Evolutionary conservation across 2,329 filamentous ascomycete genomes (phyloP).

Genomic region (Verticillium dahliae): DNA sequence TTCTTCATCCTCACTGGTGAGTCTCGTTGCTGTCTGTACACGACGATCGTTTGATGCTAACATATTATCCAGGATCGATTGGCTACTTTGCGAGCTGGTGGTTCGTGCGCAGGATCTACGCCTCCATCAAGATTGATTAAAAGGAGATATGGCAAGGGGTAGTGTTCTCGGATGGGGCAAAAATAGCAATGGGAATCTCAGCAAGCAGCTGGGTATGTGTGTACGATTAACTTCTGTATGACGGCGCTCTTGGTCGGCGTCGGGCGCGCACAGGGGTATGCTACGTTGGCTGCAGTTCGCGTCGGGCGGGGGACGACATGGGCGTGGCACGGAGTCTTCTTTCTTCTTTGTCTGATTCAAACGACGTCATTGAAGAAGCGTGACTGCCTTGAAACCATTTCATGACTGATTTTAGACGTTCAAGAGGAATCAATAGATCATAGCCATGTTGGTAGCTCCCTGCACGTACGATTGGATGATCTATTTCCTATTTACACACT

Average conservation of each 20-base stretch:
- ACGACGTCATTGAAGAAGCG: background rate
- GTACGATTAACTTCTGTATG: background rate
- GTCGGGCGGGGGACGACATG: background rate
- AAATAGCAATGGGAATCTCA: background rate
- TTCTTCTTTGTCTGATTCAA: no score
- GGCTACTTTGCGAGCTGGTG: slow-evolving; percentile 93
- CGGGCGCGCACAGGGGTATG: background rate
- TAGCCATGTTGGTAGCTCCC: background rate
- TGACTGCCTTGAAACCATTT: background rate
- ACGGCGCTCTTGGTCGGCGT: background rate
- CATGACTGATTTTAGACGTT: background rate
- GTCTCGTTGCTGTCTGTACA: slow-evolving; percentile 23
- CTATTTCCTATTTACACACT: background rate
- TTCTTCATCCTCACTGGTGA: slow-evolving; percentile 92
- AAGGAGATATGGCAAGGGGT: background rate
- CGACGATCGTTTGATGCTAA: slow-evolving; percentile 6
- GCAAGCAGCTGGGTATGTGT: background rate
- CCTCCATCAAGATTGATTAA: slow-evolving; percentile 96
- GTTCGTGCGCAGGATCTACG: slow-evolving; percentile 90
- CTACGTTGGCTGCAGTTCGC: background rate
- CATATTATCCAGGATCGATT: slow-evolving; percentile 64
- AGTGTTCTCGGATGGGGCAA: background rate
- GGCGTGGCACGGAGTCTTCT: background rate
- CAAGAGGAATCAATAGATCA: background rate
- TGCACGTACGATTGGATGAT: no score